Evolutionary conservation across 306 rosid genomes (phyloP).

Genomic region (Prinsepia uniflora): DNA sequence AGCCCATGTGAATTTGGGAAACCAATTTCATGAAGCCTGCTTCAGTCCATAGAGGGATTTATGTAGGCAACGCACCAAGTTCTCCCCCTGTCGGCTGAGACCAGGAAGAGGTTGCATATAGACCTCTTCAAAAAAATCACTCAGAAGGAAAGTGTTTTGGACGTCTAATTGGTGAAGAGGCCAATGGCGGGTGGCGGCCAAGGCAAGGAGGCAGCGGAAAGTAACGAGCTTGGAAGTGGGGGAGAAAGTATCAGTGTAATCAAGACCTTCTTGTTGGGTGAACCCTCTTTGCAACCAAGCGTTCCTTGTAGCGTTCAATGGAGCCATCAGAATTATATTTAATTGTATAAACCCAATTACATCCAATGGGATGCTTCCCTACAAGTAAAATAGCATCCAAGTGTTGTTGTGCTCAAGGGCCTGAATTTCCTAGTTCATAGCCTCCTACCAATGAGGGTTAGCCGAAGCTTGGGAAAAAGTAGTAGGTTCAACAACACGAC

Average conservation of each 20-base stretch:
- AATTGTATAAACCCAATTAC: neutral
- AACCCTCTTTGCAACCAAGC: too few relatives aligned
- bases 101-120: too few relatives aligned
- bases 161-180: neutral
- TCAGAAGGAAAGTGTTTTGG: too few relatives aligned
- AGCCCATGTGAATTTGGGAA: too few relatives aligned
- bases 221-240: neutral
- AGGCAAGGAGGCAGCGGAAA: neutral
- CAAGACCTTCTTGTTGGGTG: neutral
- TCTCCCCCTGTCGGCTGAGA: too few relatives aligned
- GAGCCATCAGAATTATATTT: neutral
- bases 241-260: neutral
- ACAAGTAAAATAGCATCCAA: neutral
- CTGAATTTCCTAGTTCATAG: neutral
- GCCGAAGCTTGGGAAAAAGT: neutral
- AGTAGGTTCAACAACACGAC: neutral
- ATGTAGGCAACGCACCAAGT: too few relatives aligned
- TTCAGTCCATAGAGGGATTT: too few relatives aligned
- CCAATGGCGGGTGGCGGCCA: neutral
- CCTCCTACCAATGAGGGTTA: neutral
- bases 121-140: too few relatives aligned
- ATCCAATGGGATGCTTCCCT: neutral
- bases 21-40: too few relatives aligned
- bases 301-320: neutral
- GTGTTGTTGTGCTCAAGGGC: neutral